Conservation (phyloP, 2,329 filamentous ascomycete genomes). For the Paraphaeosphaeria minitans region DNA sequence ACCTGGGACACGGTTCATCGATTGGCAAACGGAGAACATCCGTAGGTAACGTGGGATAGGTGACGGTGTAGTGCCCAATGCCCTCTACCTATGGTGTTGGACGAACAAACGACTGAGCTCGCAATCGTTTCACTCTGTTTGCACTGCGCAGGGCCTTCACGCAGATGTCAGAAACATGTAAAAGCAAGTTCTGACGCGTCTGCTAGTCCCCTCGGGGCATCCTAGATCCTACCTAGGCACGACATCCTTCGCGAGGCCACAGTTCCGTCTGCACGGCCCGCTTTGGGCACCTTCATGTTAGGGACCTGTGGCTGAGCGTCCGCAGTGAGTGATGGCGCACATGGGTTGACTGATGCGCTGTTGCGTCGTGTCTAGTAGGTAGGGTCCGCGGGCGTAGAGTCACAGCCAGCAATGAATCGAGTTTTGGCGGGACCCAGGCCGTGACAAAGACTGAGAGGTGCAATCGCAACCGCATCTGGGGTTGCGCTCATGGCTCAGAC, state of each 20-base stretch:
- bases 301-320: neutral
- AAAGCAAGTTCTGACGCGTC: neutral
- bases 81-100: neutral
- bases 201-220: neutral
- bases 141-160: neutral
- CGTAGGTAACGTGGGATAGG: too few species aligned
- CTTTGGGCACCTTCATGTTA: slow-evolving; percentile 4
- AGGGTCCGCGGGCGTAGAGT: neutral
- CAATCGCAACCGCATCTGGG: neutral
- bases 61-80: neutral
- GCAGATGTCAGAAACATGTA: neutral
- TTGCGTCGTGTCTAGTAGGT: neutral
- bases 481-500: neutral
- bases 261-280: slow-evolving; percentile 6
- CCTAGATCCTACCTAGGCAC: neutral
- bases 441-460: neutral
- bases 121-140: too few species aligned
- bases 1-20: too few species aligned
- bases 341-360: neutral
- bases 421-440: neutral
- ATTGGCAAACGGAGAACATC: too few species aligned
- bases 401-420: too few species aligned
- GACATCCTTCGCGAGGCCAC: neutral
- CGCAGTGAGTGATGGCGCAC: neutral
- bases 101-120: neutral